Percentiles rank a stretch among this genome's conserved stretches.
phyloP scores from a whole-genome alignment of 331 rosid species.

The Cydonia oblonga region DNA sequence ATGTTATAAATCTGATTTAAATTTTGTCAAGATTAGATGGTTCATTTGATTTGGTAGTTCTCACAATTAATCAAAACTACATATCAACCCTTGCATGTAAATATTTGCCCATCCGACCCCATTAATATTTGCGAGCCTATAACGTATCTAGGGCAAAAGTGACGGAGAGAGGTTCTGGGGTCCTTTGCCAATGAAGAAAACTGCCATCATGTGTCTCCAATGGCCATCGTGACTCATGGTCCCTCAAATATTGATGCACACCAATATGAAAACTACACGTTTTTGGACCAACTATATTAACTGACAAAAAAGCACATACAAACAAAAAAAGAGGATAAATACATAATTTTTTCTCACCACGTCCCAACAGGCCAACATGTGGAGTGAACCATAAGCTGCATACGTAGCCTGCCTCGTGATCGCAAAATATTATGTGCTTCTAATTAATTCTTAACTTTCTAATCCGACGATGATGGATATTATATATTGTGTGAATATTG shows the following conservation, averaged over 20 bases:
- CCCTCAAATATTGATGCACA: conserved; percentile 8
- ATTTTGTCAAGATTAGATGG: not conserved
- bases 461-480: not conserved
- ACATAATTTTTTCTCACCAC: not conserved
- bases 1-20: not conserved
- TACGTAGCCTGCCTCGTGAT: conserved; percentile 54
- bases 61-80: not conserved
- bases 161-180: not conserved
- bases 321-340: not conserved
- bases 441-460: not conserved
- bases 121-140: not conserved
- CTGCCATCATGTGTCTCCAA: not conserved
- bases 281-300: conserved; percentile 11
- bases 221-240: not conserved
- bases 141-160: not conserved
- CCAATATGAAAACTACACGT: conserved; percentile 2
- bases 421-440: conserved; percentile 18
- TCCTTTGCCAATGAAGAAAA: not conserved
- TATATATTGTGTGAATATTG: not conserved
- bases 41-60: not conserved
- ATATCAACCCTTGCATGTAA: not conserved
- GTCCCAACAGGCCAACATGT: conserved; percentile 9
- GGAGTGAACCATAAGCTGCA: conserved; percentile 36
- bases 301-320: conserved; percentile 21
- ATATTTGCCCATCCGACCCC: not conserved